These are phyloP conservation scores for Ciborinia camelliae DNA, from an alignment of 2,329 filamentous ascomycete species.

Conservation along the genomic window DNA sequence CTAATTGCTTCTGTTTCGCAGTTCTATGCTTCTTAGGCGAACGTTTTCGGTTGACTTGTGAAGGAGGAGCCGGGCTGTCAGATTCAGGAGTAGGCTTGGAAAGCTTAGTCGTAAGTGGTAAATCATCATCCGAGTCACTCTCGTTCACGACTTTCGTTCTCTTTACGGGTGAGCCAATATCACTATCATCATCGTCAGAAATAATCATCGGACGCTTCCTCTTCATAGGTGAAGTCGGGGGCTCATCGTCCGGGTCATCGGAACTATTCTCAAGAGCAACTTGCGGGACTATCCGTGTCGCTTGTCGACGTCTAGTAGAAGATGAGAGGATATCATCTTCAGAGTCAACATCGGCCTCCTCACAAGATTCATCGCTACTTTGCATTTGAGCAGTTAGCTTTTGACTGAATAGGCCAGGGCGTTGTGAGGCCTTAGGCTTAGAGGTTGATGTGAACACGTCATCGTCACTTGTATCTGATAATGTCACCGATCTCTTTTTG, in stretches of 20 bases:
- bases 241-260: constrained; percentile 21
- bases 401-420: constrained; percentile 11
- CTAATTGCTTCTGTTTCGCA: constrained; percentile 42
- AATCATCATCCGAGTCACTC: constrained; percentile 15
- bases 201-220: constrained; percentile 7
- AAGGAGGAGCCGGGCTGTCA: constrained; percentile 20
- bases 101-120: constrained; percentile 5
- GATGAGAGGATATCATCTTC: constrained; percentile 27
- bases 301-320: constrained; percentile 22
- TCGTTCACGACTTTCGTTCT: constrained; percentile 1
- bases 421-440: constrained; percentile 9
- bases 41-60: constrained; percentile 15
- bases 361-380: constrained; percentile 5
- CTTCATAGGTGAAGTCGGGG: constrained; percentile 27
- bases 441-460: constrained; percentile 9
- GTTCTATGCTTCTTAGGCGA: constrained; percentile 36
- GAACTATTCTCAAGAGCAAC: constrained; percentile 8
- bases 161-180: constrained; percentile 9
- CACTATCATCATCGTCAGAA: constrained; percentile 14
- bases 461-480: constrained; percentile 22
- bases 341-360: constrained; percentile 16
- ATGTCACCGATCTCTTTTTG: constrained; percentile 13
- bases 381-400: neutral
- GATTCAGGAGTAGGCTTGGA: constrained; percentile 21
- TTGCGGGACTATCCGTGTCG: neutral